Base-by-base conservation (phyloP, 2,329 filamentous ascomycete genomes). In the Diaporthe australafricana region DNA sequence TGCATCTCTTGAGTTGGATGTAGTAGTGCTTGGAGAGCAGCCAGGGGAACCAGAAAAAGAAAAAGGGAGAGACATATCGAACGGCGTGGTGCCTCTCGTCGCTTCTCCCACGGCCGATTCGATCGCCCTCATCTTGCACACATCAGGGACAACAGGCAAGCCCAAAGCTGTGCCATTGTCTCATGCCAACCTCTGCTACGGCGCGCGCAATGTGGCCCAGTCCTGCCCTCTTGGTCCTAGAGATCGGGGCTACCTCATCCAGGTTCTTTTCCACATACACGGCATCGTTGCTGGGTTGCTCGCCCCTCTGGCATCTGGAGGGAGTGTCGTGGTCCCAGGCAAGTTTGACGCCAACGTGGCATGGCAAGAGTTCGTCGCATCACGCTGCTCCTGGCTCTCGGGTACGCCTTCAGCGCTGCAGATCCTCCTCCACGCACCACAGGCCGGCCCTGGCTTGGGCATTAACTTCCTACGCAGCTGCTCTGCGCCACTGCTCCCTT, bases 401-500 rank as follows among this genome's bases (percentile, higher is more conserved):
- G 94, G 94, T 1, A 94, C 96, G 17, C 94, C 94, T 1, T 96
- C 94, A 0, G 96, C 97, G 79, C 94, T 97, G 82, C 94, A 96
- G 80, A 96, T 97, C 77, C 86, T 97, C 5, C 90, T 97, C 71
- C 94, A 92, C 83, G 91, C 88, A 75, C 90, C 92, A 12, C 81
- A 88, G 2, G 94, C 94, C 3, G 96, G 93, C 14, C 97, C 94
- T 84, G 96, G 93, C 11, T 95, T 93, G 22, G 93, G 94, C 0
- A 57, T 71, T 38, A 50, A 27, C 14, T 71, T 71, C 48, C 14
- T 71, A 2, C 69, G 69, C 14, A 53, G 47, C 38, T 71, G 69
- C 9, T 71, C 69, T 5, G 30, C 60, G 9, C 69, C 69, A 14
- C 86, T 97, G n/a, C 94, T 93, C 2, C 94, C 94, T 1, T 94